Evolutionary conservation across 176 grass and related monocot species (phyloP).

Genomic region (barley (Hordeum vulgare)): MorexV3_pseudomolecules_assembly NC_058521.1:13644748-13645247

Average conservation of each 20-base stretch:
- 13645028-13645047: constrained; percentile 85
- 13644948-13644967: neutral
- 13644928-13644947: neutral
- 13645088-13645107: constrained; percentile 78
- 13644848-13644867: neutral
- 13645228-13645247: neutral
- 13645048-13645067: constrained; percentile 73
- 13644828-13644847: neutral
- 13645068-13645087: constrained; percentile 84
- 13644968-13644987: neutral
- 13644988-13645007: neutral
- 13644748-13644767: constrained; percentile 96
- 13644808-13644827: constrained; percentile 4
- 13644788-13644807: constrained; percentile 79
- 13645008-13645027: neutral
- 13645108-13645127: constrained; percentile 70
- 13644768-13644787: constrained; percentile 92
- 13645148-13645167: constrained; percentile 98
- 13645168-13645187: constrained; percentile 50
- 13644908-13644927: neutral
- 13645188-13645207: neutral
- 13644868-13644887: neutral
- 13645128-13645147: constrained; percentile 96
- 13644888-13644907: neutral
- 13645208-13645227: neutral